Base-by-base conservation (phyloP, 306 rosid genomes). In the Dryas drummondii region DNA sequence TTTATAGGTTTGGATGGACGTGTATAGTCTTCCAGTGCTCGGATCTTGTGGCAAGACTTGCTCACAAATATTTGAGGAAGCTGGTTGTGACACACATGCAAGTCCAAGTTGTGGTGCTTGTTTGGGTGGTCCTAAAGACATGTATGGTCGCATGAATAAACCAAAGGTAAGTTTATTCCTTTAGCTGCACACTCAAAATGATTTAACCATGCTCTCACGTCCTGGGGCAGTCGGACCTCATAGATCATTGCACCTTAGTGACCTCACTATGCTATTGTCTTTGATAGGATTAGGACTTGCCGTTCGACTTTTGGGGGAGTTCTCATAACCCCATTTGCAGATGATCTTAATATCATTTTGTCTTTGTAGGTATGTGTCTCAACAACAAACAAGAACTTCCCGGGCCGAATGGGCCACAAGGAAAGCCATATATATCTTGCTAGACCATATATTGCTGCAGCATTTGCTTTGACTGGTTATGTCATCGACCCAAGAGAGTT, bases 1-100 rank as follows among this genome's bases (percentile, higher is more conserved):
- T 76, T 44, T 78, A 32, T 80, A 91, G 97, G 98, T 94, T 71
- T 94, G 98, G 98, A 85, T 94, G 90, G 98, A 94, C 63, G 12
- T 94, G 12, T 94, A 94, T 65, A 12, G 88, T 72, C 79, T 91
- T 63, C 88, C 89, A 0, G 97, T 94, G 45, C 97, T 97, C 49
- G 97, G 93, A 61, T 86, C 97, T 42, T 97, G 99, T 55, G 97
- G 97, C 26, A 94, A 91, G 87, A 94, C 97, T 70, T 94, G 97
- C 87, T 94, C 98, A 16, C 96, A 91, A 87, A 91, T 94, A 84
- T 94, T 94, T 59, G 97, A 94, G 85, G 98, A 94, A 87, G 98
- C 96, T 78, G 98, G 97, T 16, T 94, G 99, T 54, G 98, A 94
- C 85, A 84, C 98, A 12, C 98, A 97, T 41, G 97, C 97, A 49